These are phyloP conservation scores for Zymoseptoria tritici DNA, from an alignment of 2,329 filamentous ascomycete genomes.

Conservation along the genomic window DNA sequence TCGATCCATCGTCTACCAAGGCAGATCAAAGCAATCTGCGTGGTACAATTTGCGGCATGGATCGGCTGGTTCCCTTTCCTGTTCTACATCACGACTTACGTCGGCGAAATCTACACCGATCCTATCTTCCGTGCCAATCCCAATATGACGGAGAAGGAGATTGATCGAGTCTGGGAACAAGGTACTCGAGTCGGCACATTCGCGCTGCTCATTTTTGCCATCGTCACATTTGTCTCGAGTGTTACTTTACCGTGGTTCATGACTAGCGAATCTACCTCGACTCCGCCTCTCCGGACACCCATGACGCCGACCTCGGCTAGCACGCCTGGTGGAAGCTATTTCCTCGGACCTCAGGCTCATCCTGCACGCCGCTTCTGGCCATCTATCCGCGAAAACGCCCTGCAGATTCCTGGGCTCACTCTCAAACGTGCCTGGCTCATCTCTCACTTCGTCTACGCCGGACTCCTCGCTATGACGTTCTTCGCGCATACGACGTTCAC, in stretches of 20 bases:
- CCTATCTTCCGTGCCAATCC: constrained; percentile 71
- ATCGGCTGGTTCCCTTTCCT: constrained; percentile 97
- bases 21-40: constrained; percentile 86
- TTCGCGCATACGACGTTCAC: constrained; percentile 63
- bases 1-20: constrained; percentile 73
- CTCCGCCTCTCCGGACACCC: constrained; percentile 30
- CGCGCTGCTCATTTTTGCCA: constrained; percentile 78
- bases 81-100: constrained; percentile 90
- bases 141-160: constrained; percentile 65
- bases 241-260: constrained; percentile 80
- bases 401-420: constrained; percentile 76
- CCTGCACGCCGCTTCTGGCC: not conserved
- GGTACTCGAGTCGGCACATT: constrained; percentile 84
- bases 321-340: not conserved
- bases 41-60: constrained; percentile 94
- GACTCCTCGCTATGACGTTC: constrained; percentile 75
- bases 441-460: constrained; percentile 75
- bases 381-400: not conserved
- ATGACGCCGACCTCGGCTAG: constrained; percentile 7
- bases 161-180: constrained; percentile 73
- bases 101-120: constrained; percentile 86
- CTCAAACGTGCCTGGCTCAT: constrained; percentile 82
- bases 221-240: constrained; percentile 75
- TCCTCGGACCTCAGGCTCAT: not conserved
- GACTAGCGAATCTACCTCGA: constrained; percentile 44